Conservation (phyloP, 2,329 filamentous ascomycete genomes). For the Colletotrichum sp. region DNA sequence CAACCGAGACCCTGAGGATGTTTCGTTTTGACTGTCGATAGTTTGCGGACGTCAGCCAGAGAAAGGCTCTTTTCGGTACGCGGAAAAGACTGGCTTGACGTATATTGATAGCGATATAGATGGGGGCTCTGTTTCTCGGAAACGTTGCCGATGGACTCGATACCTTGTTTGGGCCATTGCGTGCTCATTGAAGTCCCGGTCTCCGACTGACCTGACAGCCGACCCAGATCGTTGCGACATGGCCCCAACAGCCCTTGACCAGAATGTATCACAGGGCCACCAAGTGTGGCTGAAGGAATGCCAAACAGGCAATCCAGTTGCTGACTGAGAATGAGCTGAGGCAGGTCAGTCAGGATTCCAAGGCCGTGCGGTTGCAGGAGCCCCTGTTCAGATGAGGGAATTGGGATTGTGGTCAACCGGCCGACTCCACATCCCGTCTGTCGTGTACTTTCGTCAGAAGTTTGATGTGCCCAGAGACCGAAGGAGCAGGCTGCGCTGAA, state of each 20-base stretch:
- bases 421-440: neutral
- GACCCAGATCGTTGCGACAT: neutral
- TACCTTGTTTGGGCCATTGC: neutral
- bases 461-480: neutral
- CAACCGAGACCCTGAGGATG: neutral
- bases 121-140: neutral
- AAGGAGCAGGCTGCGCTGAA: neutral
- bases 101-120: neutral
- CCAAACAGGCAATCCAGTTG: neutral
- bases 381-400: neutral
- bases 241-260: neutral
- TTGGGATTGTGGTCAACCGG: neutral
- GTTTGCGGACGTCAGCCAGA: neutral
- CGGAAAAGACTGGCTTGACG: neutral
- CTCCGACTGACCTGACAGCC: neutral
- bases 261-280: neutral
- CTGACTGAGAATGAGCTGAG: neutral
- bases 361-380: neutral
- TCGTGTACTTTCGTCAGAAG: neutral
- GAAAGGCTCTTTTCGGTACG: neutral
- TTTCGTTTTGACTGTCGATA: slow-evolving; percentile 1
- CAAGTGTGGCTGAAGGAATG: neutral
- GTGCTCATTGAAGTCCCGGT: neutral
- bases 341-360: neutral
- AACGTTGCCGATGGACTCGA: neutral